Percentiles rank a stretch among this genome's conserved stretches.
phyloP scores from a whole-genome alignment of 352 stramenopile genomes.

The Phytophthora cryptogea region DNA sequence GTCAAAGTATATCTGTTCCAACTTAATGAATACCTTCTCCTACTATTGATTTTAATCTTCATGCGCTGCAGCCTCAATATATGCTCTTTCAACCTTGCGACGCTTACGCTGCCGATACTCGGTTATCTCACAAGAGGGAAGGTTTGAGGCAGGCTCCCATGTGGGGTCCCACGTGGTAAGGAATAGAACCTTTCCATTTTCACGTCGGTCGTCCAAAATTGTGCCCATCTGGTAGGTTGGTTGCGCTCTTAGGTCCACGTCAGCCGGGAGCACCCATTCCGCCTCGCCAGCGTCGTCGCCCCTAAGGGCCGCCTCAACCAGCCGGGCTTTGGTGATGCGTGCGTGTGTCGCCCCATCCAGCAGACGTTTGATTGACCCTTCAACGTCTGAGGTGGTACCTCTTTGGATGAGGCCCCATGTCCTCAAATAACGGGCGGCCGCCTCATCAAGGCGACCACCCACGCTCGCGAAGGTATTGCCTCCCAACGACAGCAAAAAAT shows the following conservation, averaged over 20 bases:
- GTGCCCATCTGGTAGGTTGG: conserved; percentile 1
- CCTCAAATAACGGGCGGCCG: too few relatives aligned
- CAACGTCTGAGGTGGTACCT: too few relatives aligned
- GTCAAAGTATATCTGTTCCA: neutral
- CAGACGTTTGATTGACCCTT: too few relatives aligned
- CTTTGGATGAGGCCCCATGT: too few relatives aligned
- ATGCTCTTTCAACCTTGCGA: neutral
- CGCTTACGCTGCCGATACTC: neutral
- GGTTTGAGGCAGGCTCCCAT: neutral
- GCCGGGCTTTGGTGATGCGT: too few relatives aligned
- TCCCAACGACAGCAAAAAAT: too few relatives aligned
- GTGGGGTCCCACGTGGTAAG: conserved; percentile 6
- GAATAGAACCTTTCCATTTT: neutral
- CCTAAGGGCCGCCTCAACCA: too few relatives aligned
- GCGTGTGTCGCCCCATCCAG: too few relatives aligned
- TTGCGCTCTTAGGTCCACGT: neutral
- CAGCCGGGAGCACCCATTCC: neutral
- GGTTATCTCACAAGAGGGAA: neutral
- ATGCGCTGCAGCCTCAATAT: neutral
- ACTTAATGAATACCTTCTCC: neutral
- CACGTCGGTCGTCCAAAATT: neutral
- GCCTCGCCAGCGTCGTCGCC: too few relatives aligned
- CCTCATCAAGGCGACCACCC: too few relatives aligned
- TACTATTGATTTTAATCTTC: neutral
- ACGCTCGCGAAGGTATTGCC: too few relatives aligned